Base-by-base conservation (phyloP, 768 basidiomycete genomes). In the Termitomyces sp. region DNA sequence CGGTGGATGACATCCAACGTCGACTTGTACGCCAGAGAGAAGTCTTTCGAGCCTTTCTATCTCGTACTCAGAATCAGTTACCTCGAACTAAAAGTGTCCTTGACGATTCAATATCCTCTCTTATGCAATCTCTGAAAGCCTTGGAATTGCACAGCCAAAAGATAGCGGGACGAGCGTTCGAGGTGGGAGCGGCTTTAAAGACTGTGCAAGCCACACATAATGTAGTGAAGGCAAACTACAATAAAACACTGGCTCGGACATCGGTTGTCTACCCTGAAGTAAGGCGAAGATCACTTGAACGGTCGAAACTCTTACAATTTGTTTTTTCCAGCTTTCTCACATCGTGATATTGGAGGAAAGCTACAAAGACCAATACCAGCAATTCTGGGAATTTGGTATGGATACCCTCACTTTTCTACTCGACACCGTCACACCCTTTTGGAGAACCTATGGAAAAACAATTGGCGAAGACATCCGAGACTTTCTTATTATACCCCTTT, bases 191-290 rank as follows among this genome's bases (percentile, higher is more conserved):
- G 18, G 72, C 79, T 38, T 71, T 92, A 49, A 75, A 71, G 35
- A 72, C 75, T 52, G 87, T 91, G 11, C 87, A 87, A 67, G 71
- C 73, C 12, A 67, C 81, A 9, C 89, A 91, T 65, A 71, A 70
- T 0, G 65, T 68, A 15, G 86, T 87, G 63, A 91, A 92, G 74
- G 71, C 75, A 18, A 82, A 82, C 56, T 92, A 90, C 68, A 88
- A 90, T 67, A 74, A 78, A 22, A 82, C 89, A 0, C 68, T 88
- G 20, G 81, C 85, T 18, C 81, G 87, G 66, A 90, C 88, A 3
- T 90, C 90, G n/a, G 80, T 84, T 24, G 81, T 89, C 22, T 92
- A 92, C 74, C 89, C 91, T 20, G 88, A 92, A 79, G 90, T 90
- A 70, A 57, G 75, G 70, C 38, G 7, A 52, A 45, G 3, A 55